These are phyloP conservation scores for Fusarium coffeatum DNA, from an alignment of 2,329 filamentous ascomycete genomes.

Conservation along the genomic window DNA sequence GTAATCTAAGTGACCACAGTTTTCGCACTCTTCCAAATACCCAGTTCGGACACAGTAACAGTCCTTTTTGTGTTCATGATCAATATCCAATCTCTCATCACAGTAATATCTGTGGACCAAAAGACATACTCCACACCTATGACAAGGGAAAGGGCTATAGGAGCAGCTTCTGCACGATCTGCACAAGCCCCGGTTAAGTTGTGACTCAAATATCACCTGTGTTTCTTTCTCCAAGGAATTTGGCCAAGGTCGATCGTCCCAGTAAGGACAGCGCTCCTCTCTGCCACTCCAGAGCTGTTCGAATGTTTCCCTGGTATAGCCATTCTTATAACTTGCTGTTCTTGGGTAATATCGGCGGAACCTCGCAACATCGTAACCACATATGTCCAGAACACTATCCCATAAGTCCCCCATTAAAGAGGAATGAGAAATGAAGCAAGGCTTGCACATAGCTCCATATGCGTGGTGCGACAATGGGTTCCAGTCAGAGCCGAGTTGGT, in stretches of 20 bases:
- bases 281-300: neutral
- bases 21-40: neutral
- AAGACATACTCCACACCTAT: neutral
- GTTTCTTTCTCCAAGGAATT: fast-evolving
- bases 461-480: no score
- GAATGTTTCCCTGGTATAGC: neutral
- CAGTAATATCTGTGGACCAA: neutral
- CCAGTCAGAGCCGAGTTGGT: no score
- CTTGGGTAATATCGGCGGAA: neutral
- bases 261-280: neutral
- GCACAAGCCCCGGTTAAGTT: neutral
- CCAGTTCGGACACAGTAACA: neutral
- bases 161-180: no score
- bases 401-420: neutral
- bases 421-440: fast-evolving
- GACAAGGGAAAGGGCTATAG: no score
- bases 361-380: neutral
- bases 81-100: fast-evolving
- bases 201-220: neutral
- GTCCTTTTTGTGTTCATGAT: no score
- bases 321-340: neutral
- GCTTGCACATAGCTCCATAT: neutral
- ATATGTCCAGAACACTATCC: neutral
- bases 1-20: neutral
- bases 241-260: conserved; percentile 1